Conservation (phyloP, 2,329 filamentous ascomycete species). For the Aschersonia sp. region DNA sequence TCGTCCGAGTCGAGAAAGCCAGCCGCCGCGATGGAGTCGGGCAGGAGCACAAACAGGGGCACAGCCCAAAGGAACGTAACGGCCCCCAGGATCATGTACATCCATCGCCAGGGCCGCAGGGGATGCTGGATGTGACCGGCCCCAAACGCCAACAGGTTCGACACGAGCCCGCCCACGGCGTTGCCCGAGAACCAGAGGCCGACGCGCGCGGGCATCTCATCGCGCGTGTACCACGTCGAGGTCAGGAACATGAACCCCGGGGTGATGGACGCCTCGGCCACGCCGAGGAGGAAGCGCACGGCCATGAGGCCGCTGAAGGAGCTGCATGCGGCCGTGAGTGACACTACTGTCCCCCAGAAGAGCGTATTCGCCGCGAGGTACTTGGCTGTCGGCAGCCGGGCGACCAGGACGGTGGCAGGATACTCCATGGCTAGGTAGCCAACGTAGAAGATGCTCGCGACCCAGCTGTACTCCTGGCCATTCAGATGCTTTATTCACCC, state of each 20-base stretch:
- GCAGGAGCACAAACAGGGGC: constrained; percentile 31
- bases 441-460: constrained; percentile 18
- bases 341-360: constrained; percentile 32
- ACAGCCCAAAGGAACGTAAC: constrained; percentile 36
- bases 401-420: constrained; percentile 30
- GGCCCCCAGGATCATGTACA: constrained; percentile 41
- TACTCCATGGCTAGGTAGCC: constrained; percentile 35
- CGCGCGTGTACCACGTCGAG: constrained; percentile 33
- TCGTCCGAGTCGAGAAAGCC: constrained; percentile 41
- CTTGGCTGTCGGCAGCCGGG: constrained; percentile 30
- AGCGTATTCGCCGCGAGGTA: constrained; percentile 29
- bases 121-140: constrained; percentile 35
- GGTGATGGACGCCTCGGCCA: constrained; percentile 36
- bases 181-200: constrained; percentile 43
- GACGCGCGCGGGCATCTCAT: constrained; percentile 31
- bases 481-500: constrained; percentile 4
- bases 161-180: constrained; percentile 29
- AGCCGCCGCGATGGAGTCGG: constrained; percentile 38
- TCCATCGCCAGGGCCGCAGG: constrained; percentile 38
- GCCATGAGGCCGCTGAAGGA: constrained; percentile 22
- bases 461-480: constrained; percentile 5
- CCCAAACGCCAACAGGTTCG: constrained; percentile 38
- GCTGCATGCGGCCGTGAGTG: constrained; percentile 25
- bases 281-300: constrained; percentile 37
- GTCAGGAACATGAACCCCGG: constrained; percentile 40